phyloP scores from a whole-genome alignment of 768 basidiomycete genomes.

The Kwoniella dejecticola region DNA sequence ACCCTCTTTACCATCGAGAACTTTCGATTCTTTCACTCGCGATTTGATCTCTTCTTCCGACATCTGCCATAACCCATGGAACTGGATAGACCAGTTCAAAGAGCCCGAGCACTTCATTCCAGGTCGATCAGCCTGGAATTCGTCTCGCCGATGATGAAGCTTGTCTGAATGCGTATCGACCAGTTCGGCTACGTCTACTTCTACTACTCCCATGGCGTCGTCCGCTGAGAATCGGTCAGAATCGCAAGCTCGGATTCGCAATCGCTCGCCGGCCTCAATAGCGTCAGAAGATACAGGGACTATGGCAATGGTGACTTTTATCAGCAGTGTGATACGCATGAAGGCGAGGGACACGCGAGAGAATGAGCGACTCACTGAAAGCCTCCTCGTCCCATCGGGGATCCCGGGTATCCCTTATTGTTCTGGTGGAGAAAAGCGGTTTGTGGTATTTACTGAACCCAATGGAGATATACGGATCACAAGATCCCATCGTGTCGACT shows the following conservation, averaged over 20 bases:
- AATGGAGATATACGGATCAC: slow-evolving; percentile 54
- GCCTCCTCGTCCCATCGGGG: slow-evolving; percentile 56
- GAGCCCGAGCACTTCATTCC: slow-evolving; percentile 45
- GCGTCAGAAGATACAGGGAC: slow-evolving; percentile 51
- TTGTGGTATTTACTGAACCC: slow-evolving; percentile 51
- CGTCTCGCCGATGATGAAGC: slow-evolving; percentile 28
- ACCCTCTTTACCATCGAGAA: slow-evolving; percentile 9
- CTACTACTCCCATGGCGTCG: slow-evolving; percentile 53
- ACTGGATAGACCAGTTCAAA: slow-evolving; percentile 49
- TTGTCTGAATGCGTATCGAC: slow-evolving; percentile 21
- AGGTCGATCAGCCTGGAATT: slow-evolving; percentile 31
- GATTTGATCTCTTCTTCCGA: slow-evolving; percentile 28
- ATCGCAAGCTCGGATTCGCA: slow-evolving; percentile 51
- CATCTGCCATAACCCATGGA: slow-evolving; percentile 54
- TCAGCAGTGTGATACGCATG: not conserved
- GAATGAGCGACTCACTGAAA: slow-evolving; percentile 33
- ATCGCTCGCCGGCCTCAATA: slow-evolving; percentile 51
- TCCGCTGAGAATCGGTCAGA: slow-evolving; percentile 54
- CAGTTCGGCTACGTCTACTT: slow-evolving; percentile 51
- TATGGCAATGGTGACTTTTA: slow-evolving; percentile 5
- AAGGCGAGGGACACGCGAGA: not conserved
- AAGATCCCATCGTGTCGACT: slow-evolving; percentile 51
- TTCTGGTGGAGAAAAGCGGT: slow-evolving; percentile 54
- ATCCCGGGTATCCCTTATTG: slow-evolving; percentile 48
- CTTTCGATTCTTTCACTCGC: slow-evolving; percentile 12